A percentile compares a stretch with the other conserved stretches of the same genome.
Evolutionary conservation across 1,139 yeast species (phyloP).

Genomic region (Nematodospora anomalae): DNA sequence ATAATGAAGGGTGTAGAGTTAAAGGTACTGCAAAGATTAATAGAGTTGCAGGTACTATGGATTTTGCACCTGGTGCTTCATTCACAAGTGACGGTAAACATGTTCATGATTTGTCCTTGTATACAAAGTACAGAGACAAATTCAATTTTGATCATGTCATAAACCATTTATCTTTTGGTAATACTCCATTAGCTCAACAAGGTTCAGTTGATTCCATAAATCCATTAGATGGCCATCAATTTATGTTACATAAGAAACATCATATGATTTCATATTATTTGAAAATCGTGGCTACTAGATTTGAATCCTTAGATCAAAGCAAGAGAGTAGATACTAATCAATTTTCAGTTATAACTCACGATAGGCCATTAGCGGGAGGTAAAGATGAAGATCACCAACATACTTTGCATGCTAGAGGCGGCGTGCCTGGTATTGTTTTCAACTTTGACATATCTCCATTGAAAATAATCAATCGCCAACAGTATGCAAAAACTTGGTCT

Average conservation of each 20-base stretch:
- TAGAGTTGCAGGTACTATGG: constrained; percentile 86
- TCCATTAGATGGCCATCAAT: constrained; percentile 66
- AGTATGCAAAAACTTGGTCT: constrained; percentile 77
- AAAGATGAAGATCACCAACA: constrained; percentile 88
- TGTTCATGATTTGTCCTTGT: constrained; percentile 81
- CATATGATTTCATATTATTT: constrained; percentile 76
- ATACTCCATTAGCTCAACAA: constrained; percentile 2
- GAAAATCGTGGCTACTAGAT: constrained; percentile 89
- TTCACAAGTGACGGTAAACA: constrained; percentile 59
- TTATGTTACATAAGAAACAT: constrained; percentile 48
- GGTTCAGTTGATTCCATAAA: constrained; percentile 44
- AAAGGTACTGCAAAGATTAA: constrained; percentile 78
- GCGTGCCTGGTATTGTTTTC: constrained; percentile 86
- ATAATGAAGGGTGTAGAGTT: constrained; percentile 81
- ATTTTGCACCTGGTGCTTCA: constrained; percentile 91
- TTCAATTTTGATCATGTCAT: constrained; percentile 72
- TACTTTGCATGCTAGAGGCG: constrained; percentile 82
- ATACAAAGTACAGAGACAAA: constrained; percentile 50
- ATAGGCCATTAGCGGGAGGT: constrained; percentile 83
- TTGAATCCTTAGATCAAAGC: constrained; percentile 58
- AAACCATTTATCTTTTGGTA: constrained; percentile 82
- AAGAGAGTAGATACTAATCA: constrained; percentile 77
- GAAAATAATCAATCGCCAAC: constrained; percentile 84
- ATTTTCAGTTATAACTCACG: constrained; percentile 87
- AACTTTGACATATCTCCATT: constrained; percentile 90